These are phyloP conservation scores for Blastobotrys robertii DNA, from an alignment of 805 yeast species.

Conservation along the genomic window DNA sequence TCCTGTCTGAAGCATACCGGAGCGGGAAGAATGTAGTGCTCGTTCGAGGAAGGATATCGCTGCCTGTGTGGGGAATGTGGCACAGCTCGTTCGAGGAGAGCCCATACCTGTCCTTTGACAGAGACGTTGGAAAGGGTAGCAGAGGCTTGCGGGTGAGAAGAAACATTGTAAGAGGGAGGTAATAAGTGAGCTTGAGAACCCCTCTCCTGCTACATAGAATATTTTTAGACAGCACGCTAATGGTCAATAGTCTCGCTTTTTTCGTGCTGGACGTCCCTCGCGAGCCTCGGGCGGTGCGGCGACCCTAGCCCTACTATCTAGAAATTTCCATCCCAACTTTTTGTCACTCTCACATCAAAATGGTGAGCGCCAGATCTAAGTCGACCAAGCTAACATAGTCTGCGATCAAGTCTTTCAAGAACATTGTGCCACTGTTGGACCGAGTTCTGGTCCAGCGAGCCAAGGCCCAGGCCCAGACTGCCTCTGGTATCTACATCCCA, in stretches of 20 bases:
- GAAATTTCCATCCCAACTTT: constrained; percentile 2
- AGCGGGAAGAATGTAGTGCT: constrained; percentile 32
- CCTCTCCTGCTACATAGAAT: too few species aligned
- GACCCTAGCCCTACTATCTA: not conserved
- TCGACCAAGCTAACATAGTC: constrained; percentile 29
- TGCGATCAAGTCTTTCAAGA: constrained; percentile 70
- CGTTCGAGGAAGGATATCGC: constrained; percentile 53
- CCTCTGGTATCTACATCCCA: constrained; percentile 88
- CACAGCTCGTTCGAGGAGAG: constrained; percentile 14
- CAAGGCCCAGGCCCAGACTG: constrained; percentile 84
- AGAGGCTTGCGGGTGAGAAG: too few species aligned
- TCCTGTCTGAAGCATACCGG: constrained; percentile 12
- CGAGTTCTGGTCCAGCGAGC: constrained; percentile 92
- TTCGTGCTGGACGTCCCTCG: too few species aligned
- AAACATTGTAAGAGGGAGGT: too few species aligned
- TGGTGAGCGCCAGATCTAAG: constrained; percentile 1
- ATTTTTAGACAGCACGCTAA: too few species aligned
- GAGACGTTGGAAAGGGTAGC: too few species aligned
- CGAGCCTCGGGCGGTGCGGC: too few species aligned
- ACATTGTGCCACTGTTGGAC: constrained; percentile 87
- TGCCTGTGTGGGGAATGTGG: constrained; percentile 50
- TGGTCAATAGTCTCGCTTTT: too few species aligned
- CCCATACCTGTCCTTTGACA: constrained; percentile 36
- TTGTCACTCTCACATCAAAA: constrained; percentile 1
- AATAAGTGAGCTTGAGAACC: too few species aligned